These are phyloP conservation scores for Lepiota venenata DNA, from an alignment of 768 basidiomycete species.

Conservation along the genomic window DNA sequence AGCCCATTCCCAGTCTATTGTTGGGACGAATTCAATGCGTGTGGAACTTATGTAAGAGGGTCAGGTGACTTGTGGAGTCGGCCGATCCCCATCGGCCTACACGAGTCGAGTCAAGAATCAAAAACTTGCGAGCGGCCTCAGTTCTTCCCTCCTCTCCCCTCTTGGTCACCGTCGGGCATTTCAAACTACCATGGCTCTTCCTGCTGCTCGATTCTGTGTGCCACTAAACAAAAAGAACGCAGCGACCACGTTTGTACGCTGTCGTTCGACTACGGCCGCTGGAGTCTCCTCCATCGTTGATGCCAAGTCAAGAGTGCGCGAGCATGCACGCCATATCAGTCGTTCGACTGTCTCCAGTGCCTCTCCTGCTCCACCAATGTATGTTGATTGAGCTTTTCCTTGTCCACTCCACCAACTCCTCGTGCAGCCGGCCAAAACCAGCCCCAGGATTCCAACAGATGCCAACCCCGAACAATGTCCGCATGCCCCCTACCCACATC, in stretches of 20 bases:
- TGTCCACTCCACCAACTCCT: background rate
- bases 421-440: slow-evolving; percentile 55
- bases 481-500: slow-evolving; percentile 27
- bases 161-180: background rate
- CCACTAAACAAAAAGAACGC: slow-evolving; percentile 19
- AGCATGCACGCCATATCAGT: slow-evolving; percentile 74
- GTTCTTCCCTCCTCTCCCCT: background rate
- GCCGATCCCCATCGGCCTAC: too few relatives aligned
- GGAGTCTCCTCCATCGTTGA: slow-evolving; percentile 55
- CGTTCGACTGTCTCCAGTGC: slow-evolving; percentile 61
- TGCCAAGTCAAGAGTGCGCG: slow-evolving; percentile 76
- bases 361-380: slow-evolving; percentile 60
- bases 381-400: slow-evolving; percentile 22
- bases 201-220: slow-evolving; percentile 22
- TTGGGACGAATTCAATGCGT: too few relatives aligned
- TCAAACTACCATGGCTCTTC: slow-evolving; percentile 22
- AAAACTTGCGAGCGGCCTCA: too few relatives aligned
- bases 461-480: slow-evolving; percentile 32
- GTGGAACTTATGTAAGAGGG: too few relatives aligned
- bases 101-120: too few relatives aligned
- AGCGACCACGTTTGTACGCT: slow-evolving; percentile 17
- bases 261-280: slow-evolving; percentile 22
- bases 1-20: too few relatives aligned
- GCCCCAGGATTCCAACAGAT: slow-evolving; percentile 50
- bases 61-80: too few relatives aligned